Percentiles rank a stretch among this genome's conserved stretches.
phyloP scores from a whole-genome alignment of 495 filamentous ascomycete genomes.

The Aspergillus ostianus region DNA sequence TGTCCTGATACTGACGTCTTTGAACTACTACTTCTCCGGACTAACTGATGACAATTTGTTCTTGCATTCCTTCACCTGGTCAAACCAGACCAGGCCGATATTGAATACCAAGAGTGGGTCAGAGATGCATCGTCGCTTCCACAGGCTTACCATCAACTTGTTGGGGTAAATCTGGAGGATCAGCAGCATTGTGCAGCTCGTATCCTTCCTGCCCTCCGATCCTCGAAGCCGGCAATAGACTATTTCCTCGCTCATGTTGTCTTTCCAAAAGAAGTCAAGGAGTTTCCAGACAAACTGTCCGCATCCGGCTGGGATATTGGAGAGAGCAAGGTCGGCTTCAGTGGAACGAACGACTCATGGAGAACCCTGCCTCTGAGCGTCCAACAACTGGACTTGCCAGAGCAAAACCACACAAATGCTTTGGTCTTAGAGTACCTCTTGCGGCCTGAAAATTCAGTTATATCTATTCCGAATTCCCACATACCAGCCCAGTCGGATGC shows the following conservation, averaged over 20 bases:
- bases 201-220: constrained; percentile 54
- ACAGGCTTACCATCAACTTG: constrained; percentile 41
- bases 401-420: constrained; percentile 63
- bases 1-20: constrained; percentile 61
- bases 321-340: constrained; percentile 57
- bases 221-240: constrained; percentile 53
- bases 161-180: constrained; percentile 62
- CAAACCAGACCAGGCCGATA: constrained; percentile 52
- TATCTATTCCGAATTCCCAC: constrained; percentile 16
- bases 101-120: constrained; percentile 57
- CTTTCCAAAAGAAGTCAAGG: constrained; percentile 63
- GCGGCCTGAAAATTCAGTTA: constrained; percentile 50
- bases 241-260: constrained; percentile 62
- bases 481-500: constrained; percentile 17
- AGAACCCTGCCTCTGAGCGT: constrained; percentile 56
- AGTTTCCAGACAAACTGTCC: constrained; percentile 64
- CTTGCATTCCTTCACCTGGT: constrained; percentile 47
- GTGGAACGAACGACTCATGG: constrained; percentile 69
- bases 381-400: constrained; percentile 52
- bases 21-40: constrained; percentile 69
- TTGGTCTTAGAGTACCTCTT: constrained; percentile 59
- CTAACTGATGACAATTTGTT: constrained; percentile 53
- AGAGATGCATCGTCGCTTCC: constrained; percentile 34
- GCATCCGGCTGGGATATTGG: constrained; percentile 70
- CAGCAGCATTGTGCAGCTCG: constrained; percentile 27